Evolutionary conservation across 1,284 basidiomycete genomes (phyloP).

Genomic region (Moesziomyces aphidis): DNA sequence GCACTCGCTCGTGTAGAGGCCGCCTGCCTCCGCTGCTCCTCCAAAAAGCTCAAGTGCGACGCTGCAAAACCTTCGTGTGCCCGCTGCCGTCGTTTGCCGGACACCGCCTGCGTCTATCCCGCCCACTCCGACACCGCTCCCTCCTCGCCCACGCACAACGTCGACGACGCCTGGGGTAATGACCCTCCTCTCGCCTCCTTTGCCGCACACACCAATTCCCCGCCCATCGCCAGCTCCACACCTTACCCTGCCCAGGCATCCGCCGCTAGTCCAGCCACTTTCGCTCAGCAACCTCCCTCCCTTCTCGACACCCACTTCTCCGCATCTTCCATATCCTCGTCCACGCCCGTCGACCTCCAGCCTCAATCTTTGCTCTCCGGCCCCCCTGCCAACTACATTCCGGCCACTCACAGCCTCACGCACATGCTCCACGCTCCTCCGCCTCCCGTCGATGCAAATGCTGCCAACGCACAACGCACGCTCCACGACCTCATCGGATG

Average conservation of each 20-base stretch:
- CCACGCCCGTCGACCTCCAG: too few species aligned
- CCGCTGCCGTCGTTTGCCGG: conserved; percentile 12
- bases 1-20: conserved; percentile 18
- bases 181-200: too few species aligned
- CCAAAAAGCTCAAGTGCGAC: conserved; percentile 28
- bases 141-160: neutral
- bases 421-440: neutral
- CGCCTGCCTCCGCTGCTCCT: conserved; percentile 20
- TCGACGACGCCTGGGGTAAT: conserved; percentile 1
- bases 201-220: too few species aligned
- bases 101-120: conserved; percentile 11
- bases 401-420: neutral
- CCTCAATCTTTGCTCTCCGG: too few species aligned
- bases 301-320: conserved; percentile 2
- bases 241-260: conserved; percentile 6
- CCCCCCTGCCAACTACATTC: neutral
- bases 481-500: conserved; percentile 15
- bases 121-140: neutral
- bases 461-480: neutral
- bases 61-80: conserved; percentile 18
- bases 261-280: neutral
- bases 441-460: neutral
- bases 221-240: neutral
- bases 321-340: too few species aligned
- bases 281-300: neutral